These are phyloP conservation scores for Leccinum olivaceopallidum DNA, from an alignment of 768 basidiomycete species.

Conservation along the genomic window DNA sequence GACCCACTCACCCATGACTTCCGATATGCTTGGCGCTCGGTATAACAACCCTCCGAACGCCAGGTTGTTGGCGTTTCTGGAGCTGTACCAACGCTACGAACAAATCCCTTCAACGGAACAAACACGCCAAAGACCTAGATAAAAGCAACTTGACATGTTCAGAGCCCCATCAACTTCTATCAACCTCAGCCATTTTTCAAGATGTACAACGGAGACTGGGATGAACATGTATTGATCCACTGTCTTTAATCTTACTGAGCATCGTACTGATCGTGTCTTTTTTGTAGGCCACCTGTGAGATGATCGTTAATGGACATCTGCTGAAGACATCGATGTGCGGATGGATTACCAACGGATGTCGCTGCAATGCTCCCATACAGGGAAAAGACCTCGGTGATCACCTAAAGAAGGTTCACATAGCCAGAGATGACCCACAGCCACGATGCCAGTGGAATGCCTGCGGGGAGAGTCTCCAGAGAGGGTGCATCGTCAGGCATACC, in stretches of 20 bases:
- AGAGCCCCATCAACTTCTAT: not conserved
- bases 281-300: slow-evolving; percentile 8
- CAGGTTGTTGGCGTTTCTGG: slow-evolving; percentile 17
- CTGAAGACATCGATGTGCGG: slow-evolving; percentile 4
- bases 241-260: not conserved
- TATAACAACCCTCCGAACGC: no score
- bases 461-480: slow-evolving; percentile 12
- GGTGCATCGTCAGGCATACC: slow-evolving; percentile 21
- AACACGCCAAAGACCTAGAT: not conserved
- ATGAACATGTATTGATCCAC: slow-evolving; percentile 12
- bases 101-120: slow-evolving; percentile 1
- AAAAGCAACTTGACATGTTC: slow-evolving; percentile 5
- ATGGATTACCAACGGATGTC: slow-evolving; percentile 14
- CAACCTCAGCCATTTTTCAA: not conserved
- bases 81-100: slow-evolving; percentile 15
- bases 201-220: slow-evolving; percentile 14
- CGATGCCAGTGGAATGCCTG: slow-evolving; percentile 22
- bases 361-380: slow-evolving; percentile 6
- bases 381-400: slow-evolving; percentile 21
- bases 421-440: not conserved
- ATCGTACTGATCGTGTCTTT: not conserved
- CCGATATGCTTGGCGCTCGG: slow-evolving; percentile 2
- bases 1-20: not conserved
- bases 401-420: slow-evolving; percentile 14
- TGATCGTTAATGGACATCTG: slow-evolving; percentile 7